Conservation (phyloP, 345 rosid species). For the Linum usitatissimum region DNA sequence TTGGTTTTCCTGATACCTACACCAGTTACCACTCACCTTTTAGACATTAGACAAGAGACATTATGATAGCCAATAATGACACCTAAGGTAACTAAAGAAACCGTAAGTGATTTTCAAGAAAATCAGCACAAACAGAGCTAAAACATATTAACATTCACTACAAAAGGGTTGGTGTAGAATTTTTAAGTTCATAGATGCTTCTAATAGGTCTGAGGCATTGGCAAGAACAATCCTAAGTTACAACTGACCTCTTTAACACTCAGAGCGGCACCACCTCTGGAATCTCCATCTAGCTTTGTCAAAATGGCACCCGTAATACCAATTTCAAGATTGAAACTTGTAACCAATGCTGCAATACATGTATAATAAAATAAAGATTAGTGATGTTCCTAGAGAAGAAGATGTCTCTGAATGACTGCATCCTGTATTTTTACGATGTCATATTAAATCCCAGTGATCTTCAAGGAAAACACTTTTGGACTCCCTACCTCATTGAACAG, state of each 20-base stretch:
- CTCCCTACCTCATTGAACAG: not conserved
- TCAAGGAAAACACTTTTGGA: not conserved
- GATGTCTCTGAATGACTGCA: not conserved
- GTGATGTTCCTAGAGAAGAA: not conserved
- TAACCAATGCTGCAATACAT: slow-evolving; percentile 60
- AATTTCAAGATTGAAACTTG: slow-evolving; percentile 90
- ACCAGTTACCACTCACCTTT: slow-evolving; percentile 8
- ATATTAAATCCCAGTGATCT: not conserved
- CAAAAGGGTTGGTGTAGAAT: not conserved
- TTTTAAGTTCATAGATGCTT: not conserved
- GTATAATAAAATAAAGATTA: not conserved
- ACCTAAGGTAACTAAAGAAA: not conserved
- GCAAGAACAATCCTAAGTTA: not conserved
- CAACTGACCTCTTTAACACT: slow-evolving; percentile 87
- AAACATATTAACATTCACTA: not conserved
- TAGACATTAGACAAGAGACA: not conserved
- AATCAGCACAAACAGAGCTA: not conserved
- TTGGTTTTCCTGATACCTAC: slow-evolving; percentile 94
- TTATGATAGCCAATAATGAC: not conserved
- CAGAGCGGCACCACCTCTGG: slow-evolving; percentile 98
- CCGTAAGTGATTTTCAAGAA: not conserved
- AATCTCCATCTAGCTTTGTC: slow-evolving; percentile 97
- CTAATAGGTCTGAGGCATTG: not conserved
- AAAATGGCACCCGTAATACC: slow-evolving; percentile 98
- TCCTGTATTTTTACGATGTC: not conserved